Base-by-base conservation (phyloP, 306 rosid species). In the Fragaria vesca region DNA sequence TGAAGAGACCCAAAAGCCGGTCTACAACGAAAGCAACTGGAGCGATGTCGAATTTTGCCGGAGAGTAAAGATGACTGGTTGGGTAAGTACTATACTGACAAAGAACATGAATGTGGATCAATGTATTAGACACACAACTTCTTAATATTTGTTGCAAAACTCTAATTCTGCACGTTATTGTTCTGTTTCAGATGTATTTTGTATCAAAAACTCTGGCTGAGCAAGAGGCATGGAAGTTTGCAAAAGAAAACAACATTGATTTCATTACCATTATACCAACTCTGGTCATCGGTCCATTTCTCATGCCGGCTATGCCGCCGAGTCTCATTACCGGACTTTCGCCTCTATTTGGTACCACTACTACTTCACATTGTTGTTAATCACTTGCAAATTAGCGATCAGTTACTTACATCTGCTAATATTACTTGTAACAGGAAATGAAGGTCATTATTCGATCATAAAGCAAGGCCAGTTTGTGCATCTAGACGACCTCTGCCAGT, bases 191-290 rank as follows among this genome's bases (percentile, higher is more conserved):
- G 97, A 87, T 89, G 93, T 93, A 89, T 69, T 93, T 93, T 38
- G 89, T 83, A 20, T 90, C 97, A n/a, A 93, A 93, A 83, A 90
- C 97, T 0, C 24, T 89, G 17, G 97, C 97, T 0, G 96, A 93
- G 80, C 86, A 89, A 81, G 93, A 85, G 21, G 97, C 96, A 0
- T 89, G 96, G 97, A 79, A 93, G 46, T 93, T 69, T 75, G 96
- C 96, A 1, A 81, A 85, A 47, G 74, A 93, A 46, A 75, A 87
- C 46, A 86, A 87, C 46, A 48, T 93, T 40, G 91, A 87, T 65
- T 90, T 90, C 63, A 66, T 89, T 38, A 77, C 90, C 18, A 67
- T 89, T 2, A 87, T 93, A 67, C 97, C 97, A 48, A 77, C 92
- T 13, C 90, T 93, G 12, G 93, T 93, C 1, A 85, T 90, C 77